Evolutionary conservation across 2,329 filamentous ascomycete species (phyloP).

Genomic region (Aspergillus sp.): DNA sequence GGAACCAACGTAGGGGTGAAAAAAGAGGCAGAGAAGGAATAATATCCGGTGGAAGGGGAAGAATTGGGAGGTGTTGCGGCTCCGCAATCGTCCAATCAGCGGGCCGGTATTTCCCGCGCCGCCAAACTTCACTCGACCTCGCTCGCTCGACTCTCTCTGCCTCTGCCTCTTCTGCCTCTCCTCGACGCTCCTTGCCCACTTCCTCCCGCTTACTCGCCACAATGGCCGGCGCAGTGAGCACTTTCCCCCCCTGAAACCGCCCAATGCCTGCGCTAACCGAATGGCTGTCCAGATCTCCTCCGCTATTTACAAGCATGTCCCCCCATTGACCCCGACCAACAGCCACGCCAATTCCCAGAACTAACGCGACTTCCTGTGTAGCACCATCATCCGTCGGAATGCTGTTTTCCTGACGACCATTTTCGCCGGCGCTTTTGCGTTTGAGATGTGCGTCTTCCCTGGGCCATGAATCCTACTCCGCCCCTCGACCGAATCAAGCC

Average conservation of each 20-base stretch:
- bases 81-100: conserved; percentile 25
- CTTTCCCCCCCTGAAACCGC: conserved; percentile 15
- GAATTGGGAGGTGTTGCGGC: conserved; percentile 17
- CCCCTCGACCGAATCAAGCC: conserved; percentile 9
- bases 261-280: conserved; percentile 22
- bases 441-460: conserved; percentile 68
- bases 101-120: conserved; percentile 28
- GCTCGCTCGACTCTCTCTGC: conserved; percentile 7
- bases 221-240: conserved; percentile 51
- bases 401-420: conserved; percentile 76
- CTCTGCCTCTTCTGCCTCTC: conserved; percentile 7
- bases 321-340: too few species aligned
- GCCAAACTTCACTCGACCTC: conserved; percentile 23
- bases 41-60: conserved; percentile 7
- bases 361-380: conserved; percentile 41
- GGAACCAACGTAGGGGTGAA: conserved; percentile 4
- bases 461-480: conserved; percentile 1
- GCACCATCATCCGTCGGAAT: conserved; percentile 78
- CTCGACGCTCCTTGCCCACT: conserved; percentile 13
- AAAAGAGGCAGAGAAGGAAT: conserved; percentile 6
- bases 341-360: too few species aligned
- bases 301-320: conserved; percentile 53
- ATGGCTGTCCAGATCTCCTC: conserved; percentile 37
- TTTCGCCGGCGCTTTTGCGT: conserved; percentile 78
- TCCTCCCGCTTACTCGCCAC: conserved; percentile 23